Evolutionary conservation across 345 rosid species (phyloP).

Genomic region (Barbarea vulgaris): DNA sequence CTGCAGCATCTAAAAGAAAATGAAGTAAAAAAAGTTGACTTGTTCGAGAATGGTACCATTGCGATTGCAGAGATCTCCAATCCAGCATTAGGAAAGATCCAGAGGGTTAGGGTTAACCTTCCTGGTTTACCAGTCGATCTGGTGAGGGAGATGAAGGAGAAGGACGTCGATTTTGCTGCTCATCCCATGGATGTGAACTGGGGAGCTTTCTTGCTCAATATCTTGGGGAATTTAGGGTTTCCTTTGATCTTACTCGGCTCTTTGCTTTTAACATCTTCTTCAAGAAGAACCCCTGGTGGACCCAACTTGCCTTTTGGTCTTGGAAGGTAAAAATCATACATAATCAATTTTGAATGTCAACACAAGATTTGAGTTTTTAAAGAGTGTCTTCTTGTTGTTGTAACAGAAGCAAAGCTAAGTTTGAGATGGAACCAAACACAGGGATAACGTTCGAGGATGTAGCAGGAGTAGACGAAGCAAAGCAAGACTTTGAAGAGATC

Average conservation of each 20-base stretch:
- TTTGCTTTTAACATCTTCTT: constrained; percentile 50
- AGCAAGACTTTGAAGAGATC: constrained; percentile 75
- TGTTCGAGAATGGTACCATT: constrained; percentile 70
- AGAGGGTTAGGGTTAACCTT: constrained; percentile 68
- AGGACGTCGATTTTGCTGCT: constrained; percentile 67
- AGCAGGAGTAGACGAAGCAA: constrained; percentile 90
- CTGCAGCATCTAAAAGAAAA: constrained; percentile 60
- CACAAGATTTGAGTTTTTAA: not conserved
- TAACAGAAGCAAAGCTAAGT: constrained; percentile 76
- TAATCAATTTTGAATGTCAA: not conserved
- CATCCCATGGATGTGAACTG: constrained; percentile 55
- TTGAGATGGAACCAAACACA: constrained; percentile 80
- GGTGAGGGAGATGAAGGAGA: constrained; percentile 64
- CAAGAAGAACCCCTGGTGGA: constrained; percentile 51
- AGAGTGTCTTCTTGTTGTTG: constrained; percentile 5
- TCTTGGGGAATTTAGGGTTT: constrained; percentile 63
- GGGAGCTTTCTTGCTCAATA: constrained; percentile 51
- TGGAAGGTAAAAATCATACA: constrained; percentile 47
- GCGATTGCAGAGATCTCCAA: constrained; percentile 64
- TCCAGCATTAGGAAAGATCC: constrained; percentile 52
- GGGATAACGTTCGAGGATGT: constrained; percentile 79
- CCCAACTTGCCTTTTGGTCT: constrained; percentile 78
- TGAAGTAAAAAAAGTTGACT: constrained; percentile 63
- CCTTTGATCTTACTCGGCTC: constrained; percentile 64
- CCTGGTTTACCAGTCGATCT: constrained; percentile 66